These are phyloP conservation scores for Brachypodium distachyon DNA, from an alignment of 202 grass and related monocot species.

Conservation along the genomic window DNA sequence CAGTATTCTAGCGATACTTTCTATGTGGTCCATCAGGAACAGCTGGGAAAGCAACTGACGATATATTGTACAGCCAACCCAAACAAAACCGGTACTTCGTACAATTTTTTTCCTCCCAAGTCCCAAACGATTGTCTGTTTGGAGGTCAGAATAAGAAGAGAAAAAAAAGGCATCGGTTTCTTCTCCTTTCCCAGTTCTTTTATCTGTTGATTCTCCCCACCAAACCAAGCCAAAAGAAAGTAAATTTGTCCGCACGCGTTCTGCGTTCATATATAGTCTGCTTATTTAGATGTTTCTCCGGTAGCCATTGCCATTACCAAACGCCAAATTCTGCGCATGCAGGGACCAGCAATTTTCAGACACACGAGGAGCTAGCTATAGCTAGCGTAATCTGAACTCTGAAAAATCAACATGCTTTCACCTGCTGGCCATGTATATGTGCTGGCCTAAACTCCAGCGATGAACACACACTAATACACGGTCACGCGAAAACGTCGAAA, in stretches of 20 bases:
- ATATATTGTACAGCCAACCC: not conserved
- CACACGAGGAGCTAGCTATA: not conserved
- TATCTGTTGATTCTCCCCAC: not conserved
- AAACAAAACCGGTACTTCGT: not conserved
- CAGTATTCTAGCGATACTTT: not conserved
- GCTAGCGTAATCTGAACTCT: not conserved
- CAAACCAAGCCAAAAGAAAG: not conserved
- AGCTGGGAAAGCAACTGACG: not conserved
- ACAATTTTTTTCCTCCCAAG: too few species aligned
- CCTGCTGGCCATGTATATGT: not conserved
- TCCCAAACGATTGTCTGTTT: too few species aligned
- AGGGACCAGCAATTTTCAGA: not conserved
- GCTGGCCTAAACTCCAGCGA: too few species aligned
- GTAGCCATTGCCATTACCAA: not conserved
- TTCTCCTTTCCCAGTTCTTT: not conserved
- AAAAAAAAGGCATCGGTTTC: too few species aligned
- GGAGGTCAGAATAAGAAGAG: too few species aligned
- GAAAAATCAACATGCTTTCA: not conserved
- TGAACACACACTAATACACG: too few species aligned
- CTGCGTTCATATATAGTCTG: too few species aligned
- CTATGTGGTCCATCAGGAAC: slow-evolving; percentile 15
- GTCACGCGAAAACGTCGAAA: too few species aligned
- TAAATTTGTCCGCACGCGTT: not conserved
- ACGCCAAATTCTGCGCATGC: not conserved
- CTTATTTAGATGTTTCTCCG: not conserved